Evolutionary conservation across 2,329 filamentous ascomycete species (phyloP), one percentile per base, ranked within the genome.

Genomic region (Pseudomassariella vexata): DNA sequence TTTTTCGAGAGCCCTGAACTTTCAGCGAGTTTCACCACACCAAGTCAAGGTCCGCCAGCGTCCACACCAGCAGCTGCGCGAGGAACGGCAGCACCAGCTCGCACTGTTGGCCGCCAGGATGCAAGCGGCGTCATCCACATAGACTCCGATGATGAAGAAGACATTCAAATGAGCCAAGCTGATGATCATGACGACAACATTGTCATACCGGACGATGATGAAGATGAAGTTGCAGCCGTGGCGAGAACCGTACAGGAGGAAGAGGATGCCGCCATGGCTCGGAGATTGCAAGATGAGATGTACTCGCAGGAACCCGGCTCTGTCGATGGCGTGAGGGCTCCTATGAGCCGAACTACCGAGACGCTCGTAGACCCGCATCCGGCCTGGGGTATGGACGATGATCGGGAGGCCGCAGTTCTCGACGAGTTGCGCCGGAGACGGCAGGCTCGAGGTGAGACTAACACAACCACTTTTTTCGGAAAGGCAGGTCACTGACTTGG

Each of bases 221-320:
- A 59, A 12, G 54, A 60, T 12, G 62, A 63, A 12, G 60, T 62
- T 4, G 57, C 54, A 5, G 59, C 58, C 18, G 60, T 69, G 23
- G 62, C 61, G 8, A 62, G 59, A 19, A 60, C 57, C 5, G 76
- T 72, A 11, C 67, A 79, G 32, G 76, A 84, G 44, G 89, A 95
- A 42, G 88, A 95, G 49, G 92, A 98, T 50, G 89, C 87, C 32
- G 89, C 85, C 25, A 90, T 96, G 79, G 92, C 92, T 6, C 78
- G 89, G 56, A 77, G 85, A 36, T 59, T 98, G 38, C 92, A 98
- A 56, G 85, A 98, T 51, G 88, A 98, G 59, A 73, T 95, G 52
- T 96, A 95, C 26, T 59, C 48, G 21, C 60, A 50, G 6, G 51
- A 54, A 23, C 64, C 62, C 10, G 62, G 61, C 23, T 63, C 55